Conservation (phyloP, 2,329 filamentous ascomycete species). For the Cercospora zeina region DNA sequence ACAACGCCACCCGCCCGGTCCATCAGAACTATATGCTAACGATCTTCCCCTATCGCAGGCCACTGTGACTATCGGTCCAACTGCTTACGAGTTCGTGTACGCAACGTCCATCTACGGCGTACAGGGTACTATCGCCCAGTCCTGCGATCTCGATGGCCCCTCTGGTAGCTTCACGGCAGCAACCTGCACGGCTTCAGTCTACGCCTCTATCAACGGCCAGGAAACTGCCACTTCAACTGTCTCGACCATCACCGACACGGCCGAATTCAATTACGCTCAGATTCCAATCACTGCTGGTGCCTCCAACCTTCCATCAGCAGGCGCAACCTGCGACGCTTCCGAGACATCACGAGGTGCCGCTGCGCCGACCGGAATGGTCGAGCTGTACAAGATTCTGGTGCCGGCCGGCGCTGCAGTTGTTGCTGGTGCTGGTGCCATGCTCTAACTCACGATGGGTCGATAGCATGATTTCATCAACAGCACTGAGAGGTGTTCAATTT, state of each 20-base stretch:
- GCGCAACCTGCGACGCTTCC: conserved; percentile 4
- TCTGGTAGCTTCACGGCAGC: conserved; percentile 13
- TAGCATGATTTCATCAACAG: not conserved
- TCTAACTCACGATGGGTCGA: not conserved
- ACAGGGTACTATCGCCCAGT: conserved; percentile 2
- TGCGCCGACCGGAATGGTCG: conserved; percentile 13
- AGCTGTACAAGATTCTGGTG: conserved; percentile 19
- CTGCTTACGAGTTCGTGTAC: conserved; percentile 16
- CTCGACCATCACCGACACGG: conserved; percentile 14
- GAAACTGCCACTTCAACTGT: conserved; percentile 8
- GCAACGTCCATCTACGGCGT: conserved; percentile 12
- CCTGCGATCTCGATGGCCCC: conserved; percentile 17
- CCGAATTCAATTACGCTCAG: conserved; percentile 11
- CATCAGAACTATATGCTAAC: not conserved
- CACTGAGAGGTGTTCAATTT: not conserved
- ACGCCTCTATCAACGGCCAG: conserved; percentile 5
- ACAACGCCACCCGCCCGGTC: not conserved
- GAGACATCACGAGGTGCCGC: conserved; percentile 2
- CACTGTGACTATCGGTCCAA: conserved; percentile 15
- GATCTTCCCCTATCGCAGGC: not conserved
- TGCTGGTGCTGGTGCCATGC: conserved; percentile 18
- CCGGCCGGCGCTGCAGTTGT: conserved; percentile 18
- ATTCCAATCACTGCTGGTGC: conserved; percentile 16
- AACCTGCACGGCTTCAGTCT: conserved; percentile 9
- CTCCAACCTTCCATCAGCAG: conserved; percentile 4